Conservation (phyloP, 352 stramenopile genomes). For the Phytophthora crassamura region DNA sequence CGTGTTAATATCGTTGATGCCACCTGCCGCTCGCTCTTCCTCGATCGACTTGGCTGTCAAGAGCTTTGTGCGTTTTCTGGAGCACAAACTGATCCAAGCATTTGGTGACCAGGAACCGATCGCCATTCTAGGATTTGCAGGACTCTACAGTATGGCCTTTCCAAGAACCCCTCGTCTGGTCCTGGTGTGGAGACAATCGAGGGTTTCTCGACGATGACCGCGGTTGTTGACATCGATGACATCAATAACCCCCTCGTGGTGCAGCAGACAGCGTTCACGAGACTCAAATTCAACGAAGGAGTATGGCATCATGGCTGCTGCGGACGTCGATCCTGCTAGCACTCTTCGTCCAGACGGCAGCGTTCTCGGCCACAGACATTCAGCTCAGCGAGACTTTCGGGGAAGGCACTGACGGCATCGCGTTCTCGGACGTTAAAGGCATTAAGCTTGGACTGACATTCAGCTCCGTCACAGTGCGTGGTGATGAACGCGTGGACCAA, state of each 20-base stretch:
- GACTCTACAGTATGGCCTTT: too few relatives aligned
- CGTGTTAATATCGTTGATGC: too few relatives aligned
- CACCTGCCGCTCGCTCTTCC: too few relatives aligned
- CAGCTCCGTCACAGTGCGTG: constrained; percentile 28
- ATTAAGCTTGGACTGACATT: constrained; percentile 28
- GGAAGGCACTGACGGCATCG: constrained; percentile 20
- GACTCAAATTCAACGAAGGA: constrained; percentile 1
- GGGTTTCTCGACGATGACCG: too few relatives aligned
- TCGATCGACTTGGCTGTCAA: too few relatives aligned
- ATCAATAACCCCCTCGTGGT: background rate
- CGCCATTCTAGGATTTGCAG: too few relatives aligned
- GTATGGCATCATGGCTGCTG: constrained; percentile 3
- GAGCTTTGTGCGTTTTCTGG: too few relatives aligned
- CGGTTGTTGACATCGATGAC: too few relatives aligned
- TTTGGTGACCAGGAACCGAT: too few relatives aligned
- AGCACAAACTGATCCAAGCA: too few relatives aligned
- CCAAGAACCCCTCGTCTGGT: too few relatives aligned
- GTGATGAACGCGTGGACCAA: constrained; percentile 28
- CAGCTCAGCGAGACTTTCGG: constrained; percentile 27
- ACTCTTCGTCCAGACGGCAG: constrained; percentile 1
- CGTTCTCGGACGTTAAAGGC: constrained; percentile 30
- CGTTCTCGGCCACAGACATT: constrained; percentile 21
- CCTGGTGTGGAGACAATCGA: too few relatives aligned
- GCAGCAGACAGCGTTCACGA: background rate
- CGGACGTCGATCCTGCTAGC: constrained; percentile 1